Evolutionary conservation across 2,329 filamentous ascomycete species (phyloP).

Genomic region (Scytalidium sp.): DNA sequence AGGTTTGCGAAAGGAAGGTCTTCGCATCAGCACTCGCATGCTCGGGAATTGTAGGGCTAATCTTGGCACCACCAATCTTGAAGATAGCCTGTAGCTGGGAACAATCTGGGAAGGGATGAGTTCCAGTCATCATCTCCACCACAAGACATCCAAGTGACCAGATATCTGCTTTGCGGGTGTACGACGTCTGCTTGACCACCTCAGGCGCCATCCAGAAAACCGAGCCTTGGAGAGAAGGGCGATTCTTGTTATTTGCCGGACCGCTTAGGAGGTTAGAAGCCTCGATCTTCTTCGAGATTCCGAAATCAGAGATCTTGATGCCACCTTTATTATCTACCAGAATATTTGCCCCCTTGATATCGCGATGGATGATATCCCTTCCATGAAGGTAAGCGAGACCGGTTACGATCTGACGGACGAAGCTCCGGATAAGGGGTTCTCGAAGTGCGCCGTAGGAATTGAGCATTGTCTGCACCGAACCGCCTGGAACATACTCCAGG

Average conservation of each 20-base stretch:
- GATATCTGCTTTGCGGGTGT: constrained; percentile 97
- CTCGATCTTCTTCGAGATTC: constrained; percentile 97
- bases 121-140: constrained; percentile 98
- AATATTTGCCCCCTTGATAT: constrained; percentile 99
- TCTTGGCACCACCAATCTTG: constrained; percentile 89
- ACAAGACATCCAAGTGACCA: constrained; percentile 97
- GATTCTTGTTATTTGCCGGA: constrained; percentile 64
- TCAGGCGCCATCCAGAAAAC: constrained; percentile 99
- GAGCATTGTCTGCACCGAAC: constrained; percentile 96
- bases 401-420: constrained; percentile 91
- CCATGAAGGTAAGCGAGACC: constrained; percentile 92
- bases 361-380: constrained; percentile 94
- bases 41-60: constrained; percentile 84
- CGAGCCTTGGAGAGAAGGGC: constrained; percentile 85
- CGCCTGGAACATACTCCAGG: constrained; percentile 96
- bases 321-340: constrained; percentile 98
- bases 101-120: constrained; percentile 94
- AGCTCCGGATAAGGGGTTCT: constrained; percentile 91
- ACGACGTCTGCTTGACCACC: constrained; percentile 95
- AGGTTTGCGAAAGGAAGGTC: constrained; percentile 81
- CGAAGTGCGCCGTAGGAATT: constrained; percentile 96
- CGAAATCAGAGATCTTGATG: constrained; percentile 99
- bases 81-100: constrained; percentile 98
- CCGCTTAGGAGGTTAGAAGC: constrained; percentile 77
- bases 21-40: constrained; percentile 80